Evolutionary conservation across 345 rosid genomes (phyloP), one percentile per base, ranked within the genome.

Genomic region (Rubroshorea leprosula): DNA sequence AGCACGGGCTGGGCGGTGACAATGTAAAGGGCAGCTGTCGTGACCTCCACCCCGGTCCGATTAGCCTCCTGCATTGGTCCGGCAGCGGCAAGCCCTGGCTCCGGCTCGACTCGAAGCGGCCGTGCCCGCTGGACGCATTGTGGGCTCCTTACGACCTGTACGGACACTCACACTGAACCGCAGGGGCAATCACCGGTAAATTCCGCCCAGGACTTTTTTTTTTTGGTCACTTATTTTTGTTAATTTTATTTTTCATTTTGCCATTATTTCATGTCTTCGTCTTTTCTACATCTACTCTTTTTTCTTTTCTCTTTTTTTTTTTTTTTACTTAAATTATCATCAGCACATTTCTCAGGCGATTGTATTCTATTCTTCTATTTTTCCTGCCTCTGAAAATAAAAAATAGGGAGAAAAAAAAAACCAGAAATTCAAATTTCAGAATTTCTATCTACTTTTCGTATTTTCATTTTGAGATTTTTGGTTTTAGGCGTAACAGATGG

Each of bases 1-100:
- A 92, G 65, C 98, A 92, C 63, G 98, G 98, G 0, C 56, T 92
- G 1, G 98, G 98, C 19, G 96, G 98, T 25, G 98, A 92, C 62
- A 92, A 86, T 65, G 90, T 92, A 57, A 80, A 74, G 63, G 96
- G 98, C 51, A 92, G 93, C 78, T 92, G 96, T 53, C 84, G 98
- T 25, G 82, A 89, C 75, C 61, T 92, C 19, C 98, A 92, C 63
- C 80, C 93, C 0, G 96, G 98, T 60, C 95, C 98, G 48, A 90
- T 86, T 46, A 92, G 98, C 65, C 82, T 92, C 48, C 73, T 92
- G 51, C 98, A 92, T 75, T 92, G 98, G 98, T 92, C 98, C 23
- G 98, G 98, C 23, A 86, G 95, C 70, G 96, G 98, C 49, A 92
- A 92, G 80, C 98, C 98, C 0, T 92, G 98, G 98, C 66, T 81